Percentiles rank a stretch among this genome's conserved stretches.
phyloP scores from a whole-genome alignment of 768 basidiomycete species.

The Rhodosporidiobolus odoratus region DNA sequence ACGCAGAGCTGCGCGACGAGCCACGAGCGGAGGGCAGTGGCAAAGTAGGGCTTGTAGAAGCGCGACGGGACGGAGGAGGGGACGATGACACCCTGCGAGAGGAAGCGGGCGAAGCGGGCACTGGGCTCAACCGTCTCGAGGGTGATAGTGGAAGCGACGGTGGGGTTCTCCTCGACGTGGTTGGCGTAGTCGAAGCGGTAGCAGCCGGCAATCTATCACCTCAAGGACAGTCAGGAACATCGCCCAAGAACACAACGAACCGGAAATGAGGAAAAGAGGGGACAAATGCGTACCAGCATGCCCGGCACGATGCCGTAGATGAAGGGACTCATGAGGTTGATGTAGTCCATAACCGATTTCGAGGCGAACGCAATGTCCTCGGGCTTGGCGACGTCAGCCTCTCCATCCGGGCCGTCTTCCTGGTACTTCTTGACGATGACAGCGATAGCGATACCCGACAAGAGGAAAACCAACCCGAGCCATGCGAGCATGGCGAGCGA shows the following conservation, averaged over 20 bases:
- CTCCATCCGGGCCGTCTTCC: neutral
- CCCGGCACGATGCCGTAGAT: neutral
- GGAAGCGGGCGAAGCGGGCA: neutral
- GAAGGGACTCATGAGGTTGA: neutral
- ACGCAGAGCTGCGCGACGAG: constrained; percentile 13
- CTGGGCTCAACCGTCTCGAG: constrained; percentile 16
- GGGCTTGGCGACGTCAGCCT: neutral
- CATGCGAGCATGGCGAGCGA: constrained; percentile 6
- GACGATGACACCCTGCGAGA: constrained; percentile 22
- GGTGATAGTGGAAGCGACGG: neutral
- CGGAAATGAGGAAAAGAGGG: neutral
- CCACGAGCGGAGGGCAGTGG: constrained; percentile 21
- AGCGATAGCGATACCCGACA: neutral
- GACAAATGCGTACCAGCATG: constrained; percentile 5
- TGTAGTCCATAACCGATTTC: constrained; percentile 3
- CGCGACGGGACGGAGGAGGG: neutral
- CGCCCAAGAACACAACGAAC: too few species aligned
- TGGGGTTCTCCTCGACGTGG: constrained; percentile 7
- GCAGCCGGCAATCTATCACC: constrained; percentile 21
- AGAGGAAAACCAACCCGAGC: constrained; percentile 5
- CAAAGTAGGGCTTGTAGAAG: constrained; percentile 23
- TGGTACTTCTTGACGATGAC: neutral
- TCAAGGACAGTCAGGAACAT: too few species aligned
- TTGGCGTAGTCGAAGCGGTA: constrained; percentile 31
- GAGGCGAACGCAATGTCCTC: neutral